Percentiles rank a stretch among this genome's conserved stretches.
phyloP scores from a whole-genome alignment of 2,329 filamentous ascomycete species.

The Furcasterigmium furcatum region DNA sequence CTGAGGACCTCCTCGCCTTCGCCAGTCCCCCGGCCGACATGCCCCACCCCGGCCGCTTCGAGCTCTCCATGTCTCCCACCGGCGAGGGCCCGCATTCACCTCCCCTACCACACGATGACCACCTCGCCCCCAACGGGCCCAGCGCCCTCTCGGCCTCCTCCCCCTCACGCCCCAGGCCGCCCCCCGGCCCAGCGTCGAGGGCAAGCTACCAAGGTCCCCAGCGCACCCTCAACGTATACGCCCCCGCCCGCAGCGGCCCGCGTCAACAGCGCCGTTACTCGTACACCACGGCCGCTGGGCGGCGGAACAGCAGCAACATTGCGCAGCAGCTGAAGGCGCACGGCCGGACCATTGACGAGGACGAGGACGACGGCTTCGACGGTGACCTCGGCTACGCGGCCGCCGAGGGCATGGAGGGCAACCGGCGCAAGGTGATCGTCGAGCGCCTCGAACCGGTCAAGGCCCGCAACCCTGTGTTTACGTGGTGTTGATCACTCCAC shows the following conservation, averaged over 20 bases:
- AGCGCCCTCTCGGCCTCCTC: conserved; percentile 4
- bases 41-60: conserved; percentile 73
- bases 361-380: conserved; percentile 74
- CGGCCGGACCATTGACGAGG: conserved; percentile 30
- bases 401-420: conserved; percentile 89
- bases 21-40: conserved; percentile 61
- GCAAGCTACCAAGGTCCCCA: conserved; percentile 38
- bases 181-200: conserved; percentile 13
- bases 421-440: conserved; percentile 91
- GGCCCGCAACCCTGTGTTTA: conserved; percentile 92
- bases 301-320: conserved; percentile 46
- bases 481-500: conserved; percentile 71
- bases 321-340: conserved; percentile 47
- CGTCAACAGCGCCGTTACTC: conserved; percentile 51
- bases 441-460: conserved; percentile 95
- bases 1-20: conserved; percentile 67
- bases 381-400: conserved; percentile 94
- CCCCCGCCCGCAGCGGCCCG: conserved; percentile 31
- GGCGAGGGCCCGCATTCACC: conserved; percentile 34
- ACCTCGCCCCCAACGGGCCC: conserved; percentile 7
- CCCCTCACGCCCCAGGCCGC: not conserved
- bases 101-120: conserved; percentile 16
- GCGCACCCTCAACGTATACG: conserved; percentile 39
- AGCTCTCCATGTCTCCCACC: conserved; percentile 51
- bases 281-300: conserved; percentile 44